Evolutionary conservation across 75 land plant species (phyloP).

Genomic region (Selaginella moellendorffii): DNA sequence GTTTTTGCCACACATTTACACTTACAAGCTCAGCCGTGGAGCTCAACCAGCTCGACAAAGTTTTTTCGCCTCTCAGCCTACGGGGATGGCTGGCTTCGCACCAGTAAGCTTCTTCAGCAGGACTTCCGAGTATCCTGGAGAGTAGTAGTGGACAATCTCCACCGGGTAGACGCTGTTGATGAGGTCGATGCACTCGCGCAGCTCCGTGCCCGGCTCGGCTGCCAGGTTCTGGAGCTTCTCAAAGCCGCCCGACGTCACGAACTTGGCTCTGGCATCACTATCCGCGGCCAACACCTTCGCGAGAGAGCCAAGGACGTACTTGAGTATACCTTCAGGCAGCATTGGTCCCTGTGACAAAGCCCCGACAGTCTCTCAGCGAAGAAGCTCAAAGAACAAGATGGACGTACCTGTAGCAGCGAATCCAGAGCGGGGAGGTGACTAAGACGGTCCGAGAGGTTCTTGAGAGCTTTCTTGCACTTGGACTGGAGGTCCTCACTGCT

Average conservation of each 20-base stretch:
- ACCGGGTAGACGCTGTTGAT: conserved; percentile 20
- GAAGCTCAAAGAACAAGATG: not conserved
- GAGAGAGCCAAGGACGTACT: conserved; percentile 13
- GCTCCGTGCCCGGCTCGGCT: conserved; percentile 11
- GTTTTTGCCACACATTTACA: too few relatives aligned
- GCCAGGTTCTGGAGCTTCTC: conserved; percentile 18
- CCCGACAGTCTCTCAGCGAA: not conserved
- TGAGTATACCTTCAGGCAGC: conserved; percentile 18
- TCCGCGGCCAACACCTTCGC: conserved; percentile 21
- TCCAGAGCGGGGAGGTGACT: conserved; percentile 20
- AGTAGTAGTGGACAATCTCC: conserved; percentile 31
- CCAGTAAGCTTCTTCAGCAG: conserved; percentile 9
- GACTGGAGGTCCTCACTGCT: conserved; percentile 23
- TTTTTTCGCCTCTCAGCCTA: too few relatives aligned
- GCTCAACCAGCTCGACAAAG: too few relatives aligned
- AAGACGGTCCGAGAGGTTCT: conserved; percentile 8
- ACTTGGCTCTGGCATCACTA: conserved; percentile 19
- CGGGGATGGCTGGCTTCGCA: not conserved
- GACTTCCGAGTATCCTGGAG: conserved; percentile 9
- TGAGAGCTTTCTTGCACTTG: conserved; percentile 18
- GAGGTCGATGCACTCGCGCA: conserved; percentile 15
- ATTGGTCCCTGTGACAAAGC: conserved; percentile 17
- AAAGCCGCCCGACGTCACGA: conserved; percentile 28
- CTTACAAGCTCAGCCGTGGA: too few relatives aligned
- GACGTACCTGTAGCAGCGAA: conserved; percentile 20